Percentiles rank a stretch among this genome's conserved stretches.
These are phyloP conservation scores for Schoenoplectus triqueter DNA, from an alignment of 202 grass and related monocot species.

Conservation along the genomic window DNA sequence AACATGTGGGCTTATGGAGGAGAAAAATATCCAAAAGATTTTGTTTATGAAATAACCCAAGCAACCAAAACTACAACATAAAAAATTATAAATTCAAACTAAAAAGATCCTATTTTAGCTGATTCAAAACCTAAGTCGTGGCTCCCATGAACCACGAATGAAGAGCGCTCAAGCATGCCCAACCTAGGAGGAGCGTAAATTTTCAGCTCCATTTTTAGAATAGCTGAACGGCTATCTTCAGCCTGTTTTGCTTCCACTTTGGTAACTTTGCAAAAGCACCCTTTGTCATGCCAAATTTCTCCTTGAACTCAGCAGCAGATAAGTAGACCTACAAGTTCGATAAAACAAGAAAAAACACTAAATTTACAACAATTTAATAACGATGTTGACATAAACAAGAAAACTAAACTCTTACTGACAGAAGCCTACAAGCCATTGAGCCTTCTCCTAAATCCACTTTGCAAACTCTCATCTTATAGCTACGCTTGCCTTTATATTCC, in stretches of 20 bases:
- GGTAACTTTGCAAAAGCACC: conserved; percentile 74
- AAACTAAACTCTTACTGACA: neutral
- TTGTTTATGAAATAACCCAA: conserved; percentile 26
- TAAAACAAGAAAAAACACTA: neutral
- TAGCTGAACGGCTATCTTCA: conserved; percentile 72
- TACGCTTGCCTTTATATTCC: neutral
- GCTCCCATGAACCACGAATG: conserved; percentile 34
- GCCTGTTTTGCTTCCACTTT: conserved; percentile 94
- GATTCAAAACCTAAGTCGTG: conserved; percentile 35
- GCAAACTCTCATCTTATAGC: neutral
- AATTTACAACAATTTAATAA: no score
- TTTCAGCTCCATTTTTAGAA: conserved; percentile 56
- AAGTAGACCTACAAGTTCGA: conserved; percentile 63
- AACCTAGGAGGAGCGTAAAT: conserved; percentile 33
- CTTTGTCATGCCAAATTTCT: conserved; percentile 78
- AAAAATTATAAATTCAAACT: conserved; percentile 42
- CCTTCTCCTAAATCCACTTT: no score
- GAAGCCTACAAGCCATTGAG: no score
- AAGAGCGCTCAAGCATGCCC: conserved; percentile 26
- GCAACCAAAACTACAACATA: conserved; percentile 43
- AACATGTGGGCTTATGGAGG: conserved; percentile 45
- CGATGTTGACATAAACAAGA: no score
- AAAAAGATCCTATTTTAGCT: conserved; percentile 41
- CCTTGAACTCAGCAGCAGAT: conserved; percentile 68
- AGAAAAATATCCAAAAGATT: conserved; percentile 30